A percentile compares a stretch with the other conserved stretches of the same genome.
Evolutionary conservation across 345 rosid genomes (phyloP).

Genomic region (Moricandia moricandioides): DNA sequence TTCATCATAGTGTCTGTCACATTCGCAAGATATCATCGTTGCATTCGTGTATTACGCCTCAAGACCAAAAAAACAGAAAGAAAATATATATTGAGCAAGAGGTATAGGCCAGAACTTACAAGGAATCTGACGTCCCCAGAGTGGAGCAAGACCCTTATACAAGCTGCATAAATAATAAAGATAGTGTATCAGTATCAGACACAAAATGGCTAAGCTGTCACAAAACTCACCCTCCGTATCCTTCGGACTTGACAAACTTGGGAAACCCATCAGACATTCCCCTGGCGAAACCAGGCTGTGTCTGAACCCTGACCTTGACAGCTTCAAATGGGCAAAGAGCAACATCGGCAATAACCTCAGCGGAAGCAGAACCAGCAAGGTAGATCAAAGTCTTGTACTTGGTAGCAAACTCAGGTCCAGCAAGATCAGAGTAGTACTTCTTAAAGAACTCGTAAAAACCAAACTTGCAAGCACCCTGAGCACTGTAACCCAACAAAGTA

Average conservation of each 20-base stretch:
- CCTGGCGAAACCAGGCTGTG: conserved; percentile 98
- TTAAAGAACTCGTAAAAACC: conserved; percentile 98
- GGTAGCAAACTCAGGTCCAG: conserved; percentile 78
- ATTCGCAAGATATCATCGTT: background rate
- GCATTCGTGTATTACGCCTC: background rate
- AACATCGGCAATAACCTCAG: conserved; percentile 88
- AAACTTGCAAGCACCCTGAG: conserved; percentile 98
- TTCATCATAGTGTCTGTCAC: conserved; percentile 97
- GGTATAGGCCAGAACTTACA: conserved; percentile 51
- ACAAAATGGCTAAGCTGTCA: background rate
- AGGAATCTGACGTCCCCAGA: conserved; percentile 99
- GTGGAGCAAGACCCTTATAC: conserved; percentile 95
- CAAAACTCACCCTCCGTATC: conserved; percentile 71
- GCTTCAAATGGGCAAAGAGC: conserved; percentile 99
- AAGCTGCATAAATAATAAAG: conserved; percentile 46
- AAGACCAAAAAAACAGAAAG: background rate
- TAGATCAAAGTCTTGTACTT: conserved; percentile 95
- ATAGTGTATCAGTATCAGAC: background rate
- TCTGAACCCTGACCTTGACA: conserved; percentile 96
- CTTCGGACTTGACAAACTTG: conserved; percentile 89
- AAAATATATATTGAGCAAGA: background rate
- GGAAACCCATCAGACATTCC: conserved; percentile 95
- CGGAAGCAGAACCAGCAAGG: conserved; percentile 99
- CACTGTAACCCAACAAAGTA: conserved; percentile 93
- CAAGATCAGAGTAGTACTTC: conserved; percentile 88